Percentiles rank a stretch among this genome's conserved stretches.
These are phyloP conservation scores for Exophiala xenobiotica DNA, from an alignment of 2,329 filamentous ascomycete species.

Conservation along the genomic window DNA sequence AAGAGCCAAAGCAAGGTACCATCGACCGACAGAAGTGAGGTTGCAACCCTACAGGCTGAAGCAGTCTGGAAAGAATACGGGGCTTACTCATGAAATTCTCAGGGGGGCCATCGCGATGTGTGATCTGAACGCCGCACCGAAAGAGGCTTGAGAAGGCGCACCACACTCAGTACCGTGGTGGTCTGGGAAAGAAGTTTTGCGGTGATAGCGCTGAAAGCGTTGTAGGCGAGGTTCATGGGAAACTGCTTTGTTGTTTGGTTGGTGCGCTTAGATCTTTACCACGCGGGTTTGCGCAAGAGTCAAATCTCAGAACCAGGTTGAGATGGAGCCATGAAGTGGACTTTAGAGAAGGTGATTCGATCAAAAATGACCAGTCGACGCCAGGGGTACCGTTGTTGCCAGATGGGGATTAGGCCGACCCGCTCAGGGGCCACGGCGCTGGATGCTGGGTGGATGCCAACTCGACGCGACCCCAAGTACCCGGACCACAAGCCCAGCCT, in stretches of 20 bases:
- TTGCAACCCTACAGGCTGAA: conserved; percentile 3
- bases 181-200: not conserved
- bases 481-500: not conserved
- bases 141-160: not conserved
- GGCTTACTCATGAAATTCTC: not conserved
- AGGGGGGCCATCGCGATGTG: not conserved
- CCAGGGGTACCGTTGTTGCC: conserved; percentile 12
- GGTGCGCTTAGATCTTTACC: not conserved
- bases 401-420: conserved; percentile 7
- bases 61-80: not conserved
- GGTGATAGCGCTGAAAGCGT: not conserved
- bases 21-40: not conserved
- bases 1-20: not conserved
- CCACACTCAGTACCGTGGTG: not conserved
- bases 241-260: not conserved
- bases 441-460: conserved; percentile 1
- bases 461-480: not conserved
- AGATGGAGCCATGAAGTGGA: not conserved
- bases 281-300: conserved; percentile 5
- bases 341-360: conserved; percentile 2
- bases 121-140: not conserved
- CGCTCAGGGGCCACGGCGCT: conserved; percentile 12
- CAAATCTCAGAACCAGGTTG: conserved; percentile 19
- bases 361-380: conserved; percentile 6
- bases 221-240: not conserved